These are phyloP conservation scores for Plasmodium vivax DNA, from an alignment of 169 alveolate genomes.

Conservation along the genomic window DNA sequence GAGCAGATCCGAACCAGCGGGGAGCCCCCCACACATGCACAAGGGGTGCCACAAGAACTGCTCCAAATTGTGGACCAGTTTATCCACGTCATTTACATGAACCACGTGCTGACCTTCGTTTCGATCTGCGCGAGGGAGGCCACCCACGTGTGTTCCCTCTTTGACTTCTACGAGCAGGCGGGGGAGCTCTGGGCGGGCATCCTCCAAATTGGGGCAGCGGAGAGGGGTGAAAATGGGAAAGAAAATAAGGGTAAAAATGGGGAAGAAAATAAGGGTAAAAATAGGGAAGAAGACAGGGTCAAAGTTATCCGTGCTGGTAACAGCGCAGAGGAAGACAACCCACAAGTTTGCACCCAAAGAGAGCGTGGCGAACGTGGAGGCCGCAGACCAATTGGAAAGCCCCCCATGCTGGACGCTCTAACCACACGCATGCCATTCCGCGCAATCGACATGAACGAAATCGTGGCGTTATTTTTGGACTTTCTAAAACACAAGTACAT, in stretches of 20 bases:
- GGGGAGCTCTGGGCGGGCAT: background rate
- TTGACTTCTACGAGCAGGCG: background rate
- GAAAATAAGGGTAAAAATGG: background rate
- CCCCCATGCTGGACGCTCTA: background rate
- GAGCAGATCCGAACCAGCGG: too few species aligned
- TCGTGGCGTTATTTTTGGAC: background rate
- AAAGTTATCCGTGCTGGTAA: background rate
- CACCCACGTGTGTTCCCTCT: background rate
- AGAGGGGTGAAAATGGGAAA: too few species aligned
- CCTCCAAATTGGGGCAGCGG: background rate
- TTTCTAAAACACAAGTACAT: background rate
- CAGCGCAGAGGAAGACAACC: background rate
- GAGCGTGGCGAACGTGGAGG: too few species aligned
- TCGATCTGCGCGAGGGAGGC: slow-evolving; percentile 1
- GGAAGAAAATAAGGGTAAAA: background rate
- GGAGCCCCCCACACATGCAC: too few species aligned
- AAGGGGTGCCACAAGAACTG: background rate
- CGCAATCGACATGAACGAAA: background rate
- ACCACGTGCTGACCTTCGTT: background rate
- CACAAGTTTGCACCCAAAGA: background rate
- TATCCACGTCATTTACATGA: background rate
- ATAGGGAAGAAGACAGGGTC: background rate
- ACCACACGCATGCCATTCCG: background rate
- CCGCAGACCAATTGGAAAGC: too few species aligned
- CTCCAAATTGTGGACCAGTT: background rate